A percentile compares a stretch with the other conserved stretches of the same genome.
Evolutionary conservation across 2,329 filamentous ascomycete species (phyloP).

Genomic region (Lachnellula suecica): DNA sequence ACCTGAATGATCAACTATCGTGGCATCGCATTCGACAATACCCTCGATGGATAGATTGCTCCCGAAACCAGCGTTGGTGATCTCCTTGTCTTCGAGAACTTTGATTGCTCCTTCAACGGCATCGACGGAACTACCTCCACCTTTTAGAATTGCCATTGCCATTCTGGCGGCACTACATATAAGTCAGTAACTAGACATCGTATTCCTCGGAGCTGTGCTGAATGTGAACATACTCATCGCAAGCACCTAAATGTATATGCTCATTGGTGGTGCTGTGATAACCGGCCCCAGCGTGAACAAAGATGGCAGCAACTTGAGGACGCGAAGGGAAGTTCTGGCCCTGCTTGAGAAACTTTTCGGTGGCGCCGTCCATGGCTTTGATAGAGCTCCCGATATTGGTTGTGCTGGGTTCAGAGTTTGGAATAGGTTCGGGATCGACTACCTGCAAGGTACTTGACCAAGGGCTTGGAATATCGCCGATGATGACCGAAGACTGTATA

Average conservation of each 20-base stretch:
- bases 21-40: conserved; percentile 90
- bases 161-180: conserved; percentile 70
- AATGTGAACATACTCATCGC: conserved; percentile 70
- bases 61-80: conserved; percentile 94
- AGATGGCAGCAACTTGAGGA: conserved; percentile 67
- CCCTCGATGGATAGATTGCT: conserved; percentile 93
- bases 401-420: conserved; percentile 1
- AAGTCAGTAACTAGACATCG: conserved; percentile 20
- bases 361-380: conserved; percentile 28
- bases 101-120: conserved; percentile 88
- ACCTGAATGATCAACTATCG: conserved; percentile 86
- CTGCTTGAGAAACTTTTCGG: conserved; percentile 23
- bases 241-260: conserved; percentile 77
- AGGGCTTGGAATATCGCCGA: conserved; percentile 5
- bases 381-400: conserved; percentile 4
- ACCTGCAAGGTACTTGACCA: conserved; percentile 3
- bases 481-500: neutral
- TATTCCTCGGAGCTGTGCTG: neutral
- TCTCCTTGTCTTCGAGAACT: conserved; percentile 86
- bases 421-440: neutral
- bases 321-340: conserved; percentile 14
- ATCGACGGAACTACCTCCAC: conserved; percentile 78
- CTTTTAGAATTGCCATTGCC: conserved; percentile 78
- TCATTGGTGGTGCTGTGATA: conserved; percentile 91
- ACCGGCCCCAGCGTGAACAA: conserved; percentile 92